phyloP scores from a whole-genome alignment of 202 grass and related monocot genomes.

The Carex arenaria region DNA sequence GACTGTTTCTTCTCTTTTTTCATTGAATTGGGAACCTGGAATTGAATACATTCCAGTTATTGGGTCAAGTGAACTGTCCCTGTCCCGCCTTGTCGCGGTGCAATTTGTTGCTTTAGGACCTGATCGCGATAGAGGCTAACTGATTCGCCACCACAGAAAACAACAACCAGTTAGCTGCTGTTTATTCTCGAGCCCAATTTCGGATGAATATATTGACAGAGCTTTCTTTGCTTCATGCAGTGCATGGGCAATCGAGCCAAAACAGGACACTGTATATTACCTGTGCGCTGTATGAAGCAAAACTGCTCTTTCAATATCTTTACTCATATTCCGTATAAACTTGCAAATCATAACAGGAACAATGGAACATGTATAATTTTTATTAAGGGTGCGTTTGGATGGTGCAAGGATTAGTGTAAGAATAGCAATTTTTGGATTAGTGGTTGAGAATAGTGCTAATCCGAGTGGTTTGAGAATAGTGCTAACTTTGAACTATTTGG shows the following conservation, averaged over 20 bases:
- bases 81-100: neutral
- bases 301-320: too few species aligned
- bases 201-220: too few species aligned
- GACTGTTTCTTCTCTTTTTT: neutral
- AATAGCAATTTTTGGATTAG: too few species aligned
- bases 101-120: neutral
- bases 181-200: neutral
- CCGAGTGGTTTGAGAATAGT: too few species aligned
- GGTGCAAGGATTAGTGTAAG: too few species aligned
- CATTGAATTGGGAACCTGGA: neutral
- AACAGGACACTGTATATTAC: too few species aligned
- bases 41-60: neutral
- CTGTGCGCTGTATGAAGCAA: too few species aligned
- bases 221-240: too few species aligned
- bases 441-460: too few species aligned
- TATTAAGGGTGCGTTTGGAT: too few species aligned
- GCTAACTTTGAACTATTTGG: too few species aligned
- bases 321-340: neutral
- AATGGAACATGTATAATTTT: neutral
- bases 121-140: neutral
- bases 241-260: too few species aligned
- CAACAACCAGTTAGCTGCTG: neutral
- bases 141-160: conserved; percentile 7
- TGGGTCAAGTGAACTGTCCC: neutral
- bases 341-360: neutral